A percentile compares a stretch with the other conserved stretches of the same genome.
phyloP scores from a whole-genome alignment of 1,284 basidiomycete genomes.

The Termitomyces sp. region DNA sequence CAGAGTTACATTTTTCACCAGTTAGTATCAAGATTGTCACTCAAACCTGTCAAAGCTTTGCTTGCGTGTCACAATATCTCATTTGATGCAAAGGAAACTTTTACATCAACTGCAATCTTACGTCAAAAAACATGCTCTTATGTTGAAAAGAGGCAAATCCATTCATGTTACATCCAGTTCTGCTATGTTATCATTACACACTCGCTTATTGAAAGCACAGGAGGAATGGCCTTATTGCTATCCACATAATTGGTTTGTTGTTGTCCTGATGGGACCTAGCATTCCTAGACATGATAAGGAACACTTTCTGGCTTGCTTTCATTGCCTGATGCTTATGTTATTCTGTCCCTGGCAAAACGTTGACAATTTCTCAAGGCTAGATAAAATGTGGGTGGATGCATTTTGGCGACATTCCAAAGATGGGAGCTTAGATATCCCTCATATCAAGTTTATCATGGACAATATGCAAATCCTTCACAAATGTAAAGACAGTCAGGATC shows the following conservation, averaged over 20 bases:
- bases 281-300: conserved; percentile 23
- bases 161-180: too few relatives aligned
- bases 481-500: conserved; percentile 29
- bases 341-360: conserved; percentile 26
- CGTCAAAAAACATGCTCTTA: too few relatives aligned
- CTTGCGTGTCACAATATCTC: too few relatives aligned
- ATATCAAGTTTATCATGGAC: conserved; percentile 18
- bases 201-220: too few relatives aligned
- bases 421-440: not conserved
- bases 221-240: too few relatives aligned
- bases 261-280: conserved; percentile 25
- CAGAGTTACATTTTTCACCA: too few relatives aligned
- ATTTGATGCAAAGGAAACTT: too few relatives aligned
- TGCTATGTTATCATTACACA: too few relatives aligned
- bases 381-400: conserved; percentile 22
- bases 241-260: conserved; percentile 11
- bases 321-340: conserved; percentile 25
- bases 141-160: too few relatives aligned
- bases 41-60: too few relatives aligned
- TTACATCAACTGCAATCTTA: too few relatives aligned
- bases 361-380: conserved; percentile 18
- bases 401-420: conserved; percentile 7
- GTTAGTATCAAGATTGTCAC: too few relatives aligned
- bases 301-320: conserved; percentile 14
- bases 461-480: conserved; percentile 35